phyloP scores from a whole-genome alignment of 164 flowering plant genomes.

The Taxillus chinensis region DNA sequence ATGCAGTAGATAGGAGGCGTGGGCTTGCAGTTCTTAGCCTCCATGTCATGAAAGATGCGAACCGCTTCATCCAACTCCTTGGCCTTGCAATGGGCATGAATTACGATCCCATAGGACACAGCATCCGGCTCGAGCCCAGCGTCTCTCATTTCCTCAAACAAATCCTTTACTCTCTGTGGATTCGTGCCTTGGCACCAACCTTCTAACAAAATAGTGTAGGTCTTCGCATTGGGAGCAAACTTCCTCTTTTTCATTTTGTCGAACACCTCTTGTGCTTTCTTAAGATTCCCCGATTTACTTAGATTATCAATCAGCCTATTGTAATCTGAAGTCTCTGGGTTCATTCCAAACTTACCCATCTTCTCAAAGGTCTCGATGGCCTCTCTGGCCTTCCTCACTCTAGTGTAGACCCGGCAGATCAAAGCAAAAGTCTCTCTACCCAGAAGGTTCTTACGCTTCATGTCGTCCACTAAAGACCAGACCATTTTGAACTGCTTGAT shows the following conservation, averaged over 20 bases:
- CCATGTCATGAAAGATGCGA: slow-evolving; percentile 34
- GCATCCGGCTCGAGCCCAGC: slow-evolving; percentile 53
- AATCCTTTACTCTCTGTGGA: slow-evolving; percentile 39
- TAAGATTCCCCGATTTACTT: slow-evolving; percentile 51
- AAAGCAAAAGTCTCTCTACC: slow-evolving; percentile 52
- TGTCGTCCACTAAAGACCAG: slow-evolving; percentile 47
- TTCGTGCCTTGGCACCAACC: slow-evolving; percentile 66
- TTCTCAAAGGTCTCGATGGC: slow-evolving; percentile 54
- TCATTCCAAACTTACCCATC: slow-evolving; percentile 68
- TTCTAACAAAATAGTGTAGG: slow-evolving; percentile 56
- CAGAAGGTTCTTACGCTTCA: slow-evolving; percentile 46
- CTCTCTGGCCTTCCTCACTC: slow-evolving; percentile 58
- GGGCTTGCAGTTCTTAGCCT: slow-evolving; percentile 25
- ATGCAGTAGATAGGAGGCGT: slow-evolving; percentile 56
- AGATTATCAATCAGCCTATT: slow-evolving; percentile 55
- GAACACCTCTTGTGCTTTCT: slow-evolving; percentile 55
- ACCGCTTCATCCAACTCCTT: slow-evolving; percentile 35
- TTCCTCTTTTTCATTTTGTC: slow-evolving; percentile 52
- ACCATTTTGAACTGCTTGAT: slow-evolving; percentile 67
- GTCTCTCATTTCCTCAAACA: slow-evolving; percentile 51
- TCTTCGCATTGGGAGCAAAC: slow-evolving; percentile 39
- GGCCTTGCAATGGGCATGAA: slow-evolving; percentile 44
- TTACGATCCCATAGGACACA: slow-evolving; percentile 48
- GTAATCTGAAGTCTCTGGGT: slow-evolving; percentile 43
- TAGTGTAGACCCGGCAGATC: slow-evolving; percentile 54